Conservation (phyloP, 805 yeast genomes). For the Candida awuae region DNA sequence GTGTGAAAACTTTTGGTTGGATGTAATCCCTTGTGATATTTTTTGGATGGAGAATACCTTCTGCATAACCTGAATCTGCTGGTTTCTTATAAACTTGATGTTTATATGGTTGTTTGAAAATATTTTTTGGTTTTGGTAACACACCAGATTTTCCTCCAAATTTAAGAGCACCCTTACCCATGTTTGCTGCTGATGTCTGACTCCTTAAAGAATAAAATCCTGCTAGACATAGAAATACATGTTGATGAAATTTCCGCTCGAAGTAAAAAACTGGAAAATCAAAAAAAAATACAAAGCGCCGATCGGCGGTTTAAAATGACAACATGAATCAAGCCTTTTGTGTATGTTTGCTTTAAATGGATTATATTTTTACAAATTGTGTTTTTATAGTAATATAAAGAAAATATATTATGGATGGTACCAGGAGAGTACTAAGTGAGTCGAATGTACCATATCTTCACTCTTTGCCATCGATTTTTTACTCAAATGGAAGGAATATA, state of each 20-base stretch:
- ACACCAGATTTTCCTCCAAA: slow-evolving; percentile 70
- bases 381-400: no score
- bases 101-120: slow-evolving; percentile 60
- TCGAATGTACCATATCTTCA: neutral
- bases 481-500: slow-evolving; percentile 7
- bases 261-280: neutral
- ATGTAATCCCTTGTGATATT: slow-evolving; percentile 52
- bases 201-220: no score
- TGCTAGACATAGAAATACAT: neutral
- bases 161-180: slow-evolving; percentile 45
- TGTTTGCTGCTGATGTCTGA: slow-evolving; percentile 12
- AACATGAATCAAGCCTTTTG: neutral
- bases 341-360: neutral
- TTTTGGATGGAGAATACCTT: slow-evolving; percentile 58
- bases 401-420: neutral
- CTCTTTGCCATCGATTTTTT: slow-evolving; percentile 4
- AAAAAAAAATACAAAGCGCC: neutral
- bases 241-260: neutral
- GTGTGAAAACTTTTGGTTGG: slow-evolving; percentile 46
- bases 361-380: no score
- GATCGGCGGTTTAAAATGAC: neutral
- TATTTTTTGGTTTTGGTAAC: slow-evolving; percentile 68
- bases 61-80: slow-evolving; percentile 60
- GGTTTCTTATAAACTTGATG: slow-evolving; percentile 43
- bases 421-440: neutral